Base-by-base conservation (phyloP, 2,329 filamentous ascomycete genomes). In the Neonectria ditissima region DNA sequence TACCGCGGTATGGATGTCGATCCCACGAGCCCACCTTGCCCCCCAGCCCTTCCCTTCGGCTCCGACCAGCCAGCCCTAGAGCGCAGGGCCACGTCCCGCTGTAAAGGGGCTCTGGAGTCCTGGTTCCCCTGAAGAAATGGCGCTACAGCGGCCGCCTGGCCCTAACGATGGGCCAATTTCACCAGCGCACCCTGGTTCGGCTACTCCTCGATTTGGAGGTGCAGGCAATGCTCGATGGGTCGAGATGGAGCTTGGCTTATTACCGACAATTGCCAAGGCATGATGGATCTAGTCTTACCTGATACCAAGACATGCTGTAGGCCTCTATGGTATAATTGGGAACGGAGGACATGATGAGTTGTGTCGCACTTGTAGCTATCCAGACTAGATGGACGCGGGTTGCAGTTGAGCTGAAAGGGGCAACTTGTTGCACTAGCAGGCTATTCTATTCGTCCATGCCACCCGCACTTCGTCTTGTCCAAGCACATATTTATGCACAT, bases 231-330 rank as follows among this genome's bases (percentile, higher is more conserved):
- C 22, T 14, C 48, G 30, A 53, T 62, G 24, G 45, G 26, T 56
- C 45, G 48, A 48, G 48, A 58, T 54, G 54, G 22, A 48, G 32
- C 13, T 53, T 45, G 53, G 30, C 37, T 63, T 58, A 58, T 58
- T 58, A 41, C 55, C 60, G 55, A 50, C 54, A 58, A 58, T 63
- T 58, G 45, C 60, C 60, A 30, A 41, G 39, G 18, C 13, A 30
- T 32, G 22, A 39, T 16, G 26, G 16, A 30, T 47, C 56, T 48
- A 45, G 39, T 14, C 41, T 48, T 24, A 62, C 53, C 59, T 56
- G 47, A 62, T 28, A 20, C 47, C 32, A 20, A 20, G 47, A 50
- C 28, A 47, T 28, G 30, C 18, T n/a, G 20, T 50, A 50, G 8
- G n/a, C n/a, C n/a, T n/a, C n/a, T 6, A 26, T 26, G 6, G 24